Conservation (phyloP, 1,139 yeast genomes). For the Candida sanyaensis region DNA sequence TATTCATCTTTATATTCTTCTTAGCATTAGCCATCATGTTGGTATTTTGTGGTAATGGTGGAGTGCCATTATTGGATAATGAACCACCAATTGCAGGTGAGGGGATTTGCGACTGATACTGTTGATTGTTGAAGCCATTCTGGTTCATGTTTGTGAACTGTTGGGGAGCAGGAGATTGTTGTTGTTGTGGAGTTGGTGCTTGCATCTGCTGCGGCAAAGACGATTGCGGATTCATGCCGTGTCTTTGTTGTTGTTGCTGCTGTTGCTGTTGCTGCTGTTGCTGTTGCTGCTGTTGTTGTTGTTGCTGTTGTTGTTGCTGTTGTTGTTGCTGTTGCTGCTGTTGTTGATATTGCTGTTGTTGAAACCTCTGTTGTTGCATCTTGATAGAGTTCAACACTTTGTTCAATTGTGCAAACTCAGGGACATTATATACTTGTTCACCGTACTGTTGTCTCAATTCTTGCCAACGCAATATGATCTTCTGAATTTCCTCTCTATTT, state of each 20-base stretch:
- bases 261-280: constrained; percentile 15
- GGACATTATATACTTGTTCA: constrained; percentile 61
- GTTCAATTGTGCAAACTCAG: constrained; percentile 62
- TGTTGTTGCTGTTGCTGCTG: constrained; percentile 16
- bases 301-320: constrained; percentile 14
- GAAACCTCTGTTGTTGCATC: constrained; percentile 25
- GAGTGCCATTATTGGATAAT: constrained; percentile 11
- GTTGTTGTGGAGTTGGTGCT: constrained; percentile 12
- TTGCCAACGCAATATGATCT: constrained; percentile 57
- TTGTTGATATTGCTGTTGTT: constrained; percentile 19
- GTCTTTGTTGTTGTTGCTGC: constrained; percentile 11
- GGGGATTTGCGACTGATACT: constrained; percentile 8
- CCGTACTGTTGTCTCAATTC: constrained; percentile 63
- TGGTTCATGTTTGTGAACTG: constrained; percentile 7
- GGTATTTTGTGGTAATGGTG: constrained; percentile 14
- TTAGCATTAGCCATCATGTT: constrained; percentile 9
- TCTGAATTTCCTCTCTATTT: constrained; percentile 46
- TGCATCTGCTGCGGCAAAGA: constrained; percentile 6
- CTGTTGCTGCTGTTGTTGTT: constrained; percentile 15
- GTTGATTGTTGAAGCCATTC: constrained; percentile 5
- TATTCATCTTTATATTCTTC: constrained; percentile 9
- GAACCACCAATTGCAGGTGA: constrained; percentile 15
- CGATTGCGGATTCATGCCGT: constrained; percentile 3
- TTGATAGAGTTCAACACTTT: constrained; percentile 57
- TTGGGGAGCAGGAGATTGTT: constrained; percentile 14